These are phyloP conservation scores for Populus hybrid DNA, from an alignment of 441 rosid species.

Conservation along the genomic window DNA sequence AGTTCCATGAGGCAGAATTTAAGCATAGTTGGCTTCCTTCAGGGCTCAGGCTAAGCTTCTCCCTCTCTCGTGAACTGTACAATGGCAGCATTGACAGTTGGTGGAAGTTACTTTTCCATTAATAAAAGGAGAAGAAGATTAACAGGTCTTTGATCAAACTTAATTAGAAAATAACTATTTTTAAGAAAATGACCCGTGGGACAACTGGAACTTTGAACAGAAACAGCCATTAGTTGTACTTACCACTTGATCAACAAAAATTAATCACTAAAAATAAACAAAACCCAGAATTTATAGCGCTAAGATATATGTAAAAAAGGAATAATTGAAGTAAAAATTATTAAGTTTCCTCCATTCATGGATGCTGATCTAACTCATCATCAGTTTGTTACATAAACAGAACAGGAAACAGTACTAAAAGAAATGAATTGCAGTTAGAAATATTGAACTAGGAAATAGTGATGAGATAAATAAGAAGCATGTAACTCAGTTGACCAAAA, in stretches of 20 bases:
- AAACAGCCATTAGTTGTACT: background rate
- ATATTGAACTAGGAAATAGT: conserved; percentile 23
- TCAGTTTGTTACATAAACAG: conserved; percentile 17
- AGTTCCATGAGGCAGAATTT: background rate
- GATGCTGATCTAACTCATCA: background rate
- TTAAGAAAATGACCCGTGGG: conserved; percentile 25
- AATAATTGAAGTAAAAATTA: background rate
- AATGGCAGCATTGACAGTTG: conserved; percentile 25
- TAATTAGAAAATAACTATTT: conserved; percentile 15
- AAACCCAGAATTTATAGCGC: conserved; percentile 1
- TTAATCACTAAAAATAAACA: background rate
- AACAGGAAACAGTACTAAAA: conserved; percentile 25
- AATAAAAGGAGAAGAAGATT: conserved; percentile 3
- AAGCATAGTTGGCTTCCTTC: conserved; percentile 12
- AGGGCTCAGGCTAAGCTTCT: background rate
- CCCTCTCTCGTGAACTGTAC: conserved; percentile 18
- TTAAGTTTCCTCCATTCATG: background rate
- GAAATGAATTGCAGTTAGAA: conserved; percentile 40
- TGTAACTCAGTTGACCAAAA: conserved; percentile 9
- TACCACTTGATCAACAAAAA: background rate
- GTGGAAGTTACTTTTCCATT: conserved; percentile 33
- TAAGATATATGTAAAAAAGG: background rate
- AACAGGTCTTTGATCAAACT: background rate
- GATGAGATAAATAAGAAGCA: conserved; percentile 20
- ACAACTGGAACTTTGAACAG: conserved; percentile 18